Evolutionary conservation across 345 rosid genomes (phyloP), one percentile per base, ranked within the genome.

Genomic region (Salix suchowensis): DNA sequence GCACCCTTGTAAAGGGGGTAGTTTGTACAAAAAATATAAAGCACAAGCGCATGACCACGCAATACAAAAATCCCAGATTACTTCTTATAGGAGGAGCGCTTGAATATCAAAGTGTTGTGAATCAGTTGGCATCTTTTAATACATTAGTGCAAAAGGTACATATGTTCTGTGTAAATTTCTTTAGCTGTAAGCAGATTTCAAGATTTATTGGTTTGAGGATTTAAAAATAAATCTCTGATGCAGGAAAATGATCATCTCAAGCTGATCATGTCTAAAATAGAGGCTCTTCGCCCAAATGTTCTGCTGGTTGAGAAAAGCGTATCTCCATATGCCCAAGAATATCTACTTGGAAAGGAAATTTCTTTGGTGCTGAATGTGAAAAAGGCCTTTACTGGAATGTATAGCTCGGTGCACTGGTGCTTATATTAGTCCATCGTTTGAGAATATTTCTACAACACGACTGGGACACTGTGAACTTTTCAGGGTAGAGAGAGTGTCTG

Each of bases 21-120:
- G 97, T 94, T 80, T 96, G 98, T 83, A 92, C 98, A 71, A 96
- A 96, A 89, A 96, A 96, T 82, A 84, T 94, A 83, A 96, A 90
- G 86, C 99, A 96, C 84, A 96, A 96, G 84, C 97, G 99, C 79
- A 96, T 96, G 99, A 96, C 84, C 46, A 83, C 99, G n/a, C 99
- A 94, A 73, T 91, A 91, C 92, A 94, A 88, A 86, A 91, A 88
- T 74, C 97, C 99, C 62, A 86, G 91, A 80, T 72, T 96, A 78
- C 88, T 96, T 81, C 89, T 96, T 79, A 81, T 96, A 84, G 97
- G 92, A 40, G 99, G 99, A 70, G 91, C 99, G 37, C 94, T 96
- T 1, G 99, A 94, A 82, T 92, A 86, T 85, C 99, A 89, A 76
- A 92, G 86, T 88, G 88, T 80, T 70, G 87, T 84, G 62, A 94